Percentiles rank a stretch among this genome's conserved stretches.
Evolutionary conservation across 2,329 filamentous ascomycete species (phyloP).

Genomic region (Cercospora brassicicola): DNA sequence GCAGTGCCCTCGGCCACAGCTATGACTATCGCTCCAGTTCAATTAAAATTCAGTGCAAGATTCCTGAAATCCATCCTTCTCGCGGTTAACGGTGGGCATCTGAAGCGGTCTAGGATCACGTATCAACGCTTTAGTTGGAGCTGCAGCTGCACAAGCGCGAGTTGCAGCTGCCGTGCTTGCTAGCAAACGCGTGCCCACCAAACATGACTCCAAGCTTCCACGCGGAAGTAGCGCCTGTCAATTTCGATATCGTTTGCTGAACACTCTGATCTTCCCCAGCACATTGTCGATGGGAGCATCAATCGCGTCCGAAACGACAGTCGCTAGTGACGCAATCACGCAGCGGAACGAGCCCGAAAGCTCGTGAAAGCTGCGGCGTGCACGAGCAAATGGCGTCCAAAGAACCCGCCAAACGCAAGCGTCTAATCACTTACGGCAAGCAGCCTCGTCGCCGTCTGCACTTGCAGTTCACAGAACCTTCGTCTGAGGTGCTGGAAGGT

Average conservation of each 20-base stretch:
- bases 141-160: slow-evolving; percentile 1
- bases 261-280: not conserved
- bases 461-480: not conserved
- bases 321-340: slow-evolving; percentile 8
- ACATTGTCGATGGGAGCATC: not conserved
- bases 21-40: not conserved
- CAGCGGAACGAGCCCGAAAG: slow-evolving; percentile 8
- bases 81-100: not conserved
- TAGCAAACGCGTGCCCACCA: not conserved
- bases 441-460: not conserved
- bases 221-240: not conserved
- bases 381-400: not conserved
- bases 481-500: not conserved
- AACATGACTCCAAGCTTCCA: not conserved
- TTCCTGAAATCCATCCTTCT: not conserved
- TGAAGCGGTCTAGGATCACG: not conserved
- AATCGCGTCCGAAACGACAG: slow-evolving; percentile 5
- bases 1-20: not conserved
- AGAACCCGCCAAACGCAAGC: slow-evolving; percentile 5
- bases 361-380: slow-evolving; percentile 9
- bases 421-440: slow-evolving; percentile 4
- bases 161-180: not conserved
- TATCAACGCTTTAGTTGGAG: not conserved
- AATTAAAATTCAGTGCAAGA: not conserved
- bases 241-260: not conserved